Percentiles rank a stretch among this genome's conserved stretches.
These are phyloP conservation scores for Aspergillus pseudonomiae DNA, from an alignment of 2,329 filamentous ascomycete genomes.

Conservation along the genomic window DNA sequence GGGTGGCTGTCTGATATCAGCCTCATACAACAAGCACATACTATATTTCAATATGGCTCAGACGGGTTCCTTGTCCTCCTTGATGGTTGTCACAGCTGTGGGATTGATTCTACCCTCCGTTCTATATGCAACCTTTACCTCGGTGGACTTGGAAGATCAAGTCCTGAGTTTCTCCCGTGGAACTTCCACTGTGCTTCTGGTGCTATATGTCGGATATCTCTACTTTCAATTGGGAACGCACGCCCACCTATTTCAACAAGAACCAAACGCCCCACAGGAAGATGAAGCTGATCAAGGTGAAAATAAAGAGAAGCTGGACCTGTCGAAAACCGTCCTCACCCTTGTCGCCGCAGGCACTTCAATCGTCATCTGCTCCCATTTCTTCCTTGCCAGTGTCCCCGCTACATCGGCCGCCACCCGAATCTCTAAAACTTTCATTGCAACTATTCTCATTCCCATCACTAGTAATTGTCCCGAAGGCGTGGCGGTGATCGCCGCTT, in stretches of 20 bases:
- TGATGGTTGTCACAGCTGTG: slow-evolving; percentile 70
- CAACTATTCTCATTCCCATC: slow-evolving; percentile 72
- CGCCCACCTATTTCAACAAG: slow-evolving; percentile 64
- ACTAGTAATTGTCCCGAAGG: slow-evolving; percentile 75
- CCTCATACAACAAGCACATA: slow-evolving; percentile 67
- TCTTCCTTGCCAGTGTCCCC: slow-evolving; percentile 70
- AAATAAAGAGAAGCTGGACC: neutral
- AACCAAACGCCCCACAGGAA: slow-evolving; percentile 3
- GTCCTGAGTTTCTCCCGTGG: slow-evolving; percentile 71
- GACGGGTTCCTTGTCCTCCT: slow-evolving; percentile 51
- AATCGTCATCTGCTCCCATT: slow-evolving; percentile 70
- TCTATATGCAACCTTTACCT: slow-evolving; percentile 61
- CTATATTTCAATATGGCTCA: slow-evolving; percentile 52
- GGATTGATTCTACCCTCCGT: slow-evolving; percentile 73
- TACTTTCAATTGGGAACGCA: slow-evolving; percentile 73
- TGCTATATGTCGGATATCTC: slow-evolving; percentile 71
- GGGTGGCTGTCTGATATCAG: slow-evolving; percentile 72
- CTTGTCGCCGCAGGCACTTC: slow-evolving; percentile 52
- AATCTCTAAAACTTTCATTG: slow-evolving; percentile 73
- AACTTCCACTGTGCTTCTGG: slow-evolving; percentile 68
- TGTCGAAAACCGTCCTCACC: neutral
- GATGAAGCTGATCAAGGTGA: slow-evolving; percentile 10
- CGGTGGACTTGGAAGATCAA: slow-evolving; percentile 46
- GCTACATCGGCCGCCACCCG: slow-evolving; percentile 63
- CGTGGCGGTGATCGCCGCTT: slow-evolving; percentile 68